Conservation (phyloP, 2,329 filamentous ascomycete genomes). For the Colletotrichum gloeosporioides region DNA sequence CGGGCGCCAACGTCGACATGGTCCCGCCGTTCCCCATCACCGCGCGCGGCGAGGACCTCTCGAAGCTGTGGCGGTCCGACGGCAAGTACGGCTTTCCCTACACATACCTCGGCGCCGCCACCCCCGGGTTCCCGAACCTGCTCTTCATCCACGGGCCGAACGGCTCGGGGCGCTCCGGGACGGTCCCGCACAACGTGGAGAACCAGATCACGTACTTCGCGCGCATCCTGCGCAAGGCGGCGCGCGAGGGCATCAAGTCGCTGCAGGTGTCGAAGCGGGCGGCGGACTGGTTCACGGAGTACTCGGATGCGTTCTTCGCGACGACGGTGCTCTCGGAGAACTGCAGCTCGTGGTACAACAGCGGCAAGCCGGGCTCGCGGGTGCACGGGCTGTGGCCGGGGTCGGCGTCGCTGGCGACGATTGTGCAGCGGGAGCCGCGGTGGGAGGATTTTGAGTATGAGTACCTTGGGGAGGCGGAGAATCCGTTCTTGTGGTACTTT, state of each 20-base stretch:
- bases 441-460: conserved; percentile 63
- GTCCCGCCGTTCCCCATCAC: conserved; percentile 66
- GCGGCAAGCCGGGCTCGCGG: conserved; percentile 63
- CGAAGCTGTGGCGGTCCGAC: conserved; percentile 59
- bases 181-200: conserved; percentile 71
- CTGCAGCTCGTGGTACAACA: conserved; percentile 77
- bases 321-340: conserved; percentile 63
- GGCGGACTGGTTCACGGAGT: conserved; percentile 68
- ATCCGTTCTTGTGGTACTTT: conserved; percentile 66
- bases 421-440: conserved; percentile 58
- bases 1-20: conserved; percentile 67
- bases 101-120: conserved; percentile 68
- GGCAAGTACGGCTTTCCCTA: conserved; percentile 67
- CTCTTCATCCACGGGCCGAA: conserved; percentile 69
- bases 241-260: conserved; percentile 68
- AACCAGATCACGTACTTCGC: conserved; percentile 69
- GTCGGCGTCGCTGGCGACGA: conserved; percentile 66
- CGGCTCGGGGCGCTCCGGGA: conserved; percentile 65
- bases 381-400: conserved; percentile 76
- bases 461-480: conserved; percentile 47
- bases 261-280: conserved; percentile 63
- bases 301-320: conserved; percentile 60
- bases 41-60: conserved; percentile 58
- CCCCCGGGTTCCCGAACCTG: conserved; percentile 71
- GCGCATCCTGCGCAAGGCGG: conserved; percentile 70